Base-by-base conservation (phyloP, 768 basidiomycete species). In the Lanmaoa pseudosensibilis region DNA sequence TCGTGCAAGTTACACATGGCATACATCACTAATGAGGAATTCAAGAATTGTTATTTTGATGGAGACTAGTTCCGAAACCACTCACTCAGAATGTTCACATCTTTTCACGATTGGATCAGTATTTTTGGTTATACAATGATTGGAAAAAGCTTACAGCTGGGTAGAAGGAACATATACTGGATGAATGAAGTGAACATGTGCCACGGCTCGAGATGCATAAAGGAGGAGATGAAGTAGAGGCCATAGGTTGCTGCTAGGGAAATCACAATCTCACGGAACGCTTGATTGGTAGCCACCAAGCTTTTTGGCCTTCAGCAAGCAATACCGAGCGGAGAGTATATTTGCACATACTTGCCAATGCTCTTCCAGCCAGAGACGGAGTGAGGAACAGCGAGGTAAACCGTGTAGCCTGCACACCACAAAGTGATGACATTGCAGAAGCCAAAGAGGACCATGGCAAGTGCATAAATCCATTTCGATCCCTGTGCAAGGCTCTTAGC, bases 161-260 rank as follows among this genome's bases (percentile, higher is more conserved):
- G 93, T 38, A 94, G 79, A 62, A 94, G 81, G 80, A 97, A 90
- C 80, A 97, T 81, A 74, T 96, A 98, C 71, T 95, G 90, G 46
- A 85, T 66, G 79, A 95, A 94, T 54, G 87, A 92, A 13, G 95
- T 96, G 73, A 98, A 82, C 84, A 98, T 90, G 80, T 98, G 95
- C 93, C 94, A 96, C 0, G 94, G 95, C 69, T 98, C 95, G 37
- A 93, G 73, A 64, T 95, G 92, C 75, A 98, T 85, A 71, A 96
- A 74, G 9, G 90, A 92, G 56, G 87, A 82, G 65, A 96, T 73
- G 66, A 97, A 80, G 79, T 93, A 98, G 59, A 94, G 80, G 70
- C 88, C 81, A 75, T 90, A 88, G 55, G 93, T 86, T 65, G 86
- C 81, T 60, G 84, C 74, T 55, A 95, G 76, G 49, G 89, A 92